Conservation (phyloP, 495 filamentous ascomycete genomes). For the Oleoguttula mirabilis region DNA sequence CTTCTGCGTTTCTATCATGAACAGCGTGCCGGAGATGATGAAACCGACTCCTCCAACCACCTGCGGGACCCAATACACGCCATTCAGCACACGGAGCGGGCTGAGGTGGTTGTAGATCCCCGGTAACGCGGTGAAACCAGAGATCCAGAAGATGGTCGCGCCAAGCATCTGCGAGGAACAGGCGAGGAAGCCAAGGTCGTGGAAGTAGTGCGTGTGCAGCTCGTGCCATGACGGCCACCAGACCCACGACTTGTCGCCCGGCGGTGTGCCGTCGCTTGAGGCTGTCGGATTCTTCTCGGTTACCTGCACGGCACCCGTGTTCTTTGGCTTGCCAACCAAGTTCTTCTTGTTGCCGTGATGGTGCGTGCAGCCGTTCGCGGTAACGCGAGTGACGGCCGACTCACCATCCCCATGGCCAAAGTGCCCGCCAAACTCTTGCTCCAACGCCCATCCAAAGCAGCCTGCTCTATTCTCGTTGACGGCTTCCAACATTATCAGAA, state of each 20-base stretch:
- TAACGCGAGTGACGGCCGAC: neutral
- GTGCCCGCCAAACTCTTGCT: slow-evolving; percentile 11
- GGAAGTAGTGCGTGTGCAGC: slow-evolving; percentile 49
- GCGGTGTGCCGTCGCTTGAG: slow-evolving; percentile 7
- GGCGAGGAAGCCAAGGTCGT: slow-evolving; percentile 58
- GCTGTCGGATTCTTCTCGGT: slow-evolving; percentile 5
- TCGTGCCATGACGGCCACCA: slow-evolving; percentile 51
- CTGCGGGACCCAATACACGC: slow-evolving; percentile 56
- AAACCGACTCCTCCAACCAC: slow-evolving; percentile 56
- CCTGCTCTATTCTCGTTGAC: slow-evolving; percentile 53
- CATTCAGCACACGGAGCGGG: slow-evolving; percentile 34
- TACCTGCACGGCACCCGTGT: neutral
- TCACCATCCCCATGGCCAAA: neutral
- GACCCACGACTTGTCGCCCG: slow-evolving; percentile 32
- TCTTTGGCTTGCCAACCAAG: slow-evolving; percentile 29
- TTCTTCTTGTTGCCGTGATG: slow-evolving; percentile 44
- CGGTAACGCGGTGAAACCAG: slow-evolving; percentile 53
- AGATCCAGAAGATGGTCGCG: slow-evolving; percentile 57
- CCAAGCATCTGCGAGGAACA: slow-evolving; percentile 48
- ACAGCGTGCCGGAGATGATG: slow-evolving; percentile 46
- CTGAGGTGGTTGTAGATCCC: slow-evolving; percentile 41
- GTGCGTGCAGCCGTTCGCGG: slow-evolving; percentile 30
- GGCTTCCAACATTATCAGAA: slow-evolving; percentile 56
- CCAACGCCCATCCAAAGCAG: slow-evolving; percentile 58
- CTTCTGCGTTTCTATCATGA: slow-evolving; percentile 58